Percentiles rank a stretch among this genome's conserved stretches.
Evolutionary conservation across 768 basidiomycete species (phyloP).

Genomic region (Lactarius hengduanensis): DNA sequence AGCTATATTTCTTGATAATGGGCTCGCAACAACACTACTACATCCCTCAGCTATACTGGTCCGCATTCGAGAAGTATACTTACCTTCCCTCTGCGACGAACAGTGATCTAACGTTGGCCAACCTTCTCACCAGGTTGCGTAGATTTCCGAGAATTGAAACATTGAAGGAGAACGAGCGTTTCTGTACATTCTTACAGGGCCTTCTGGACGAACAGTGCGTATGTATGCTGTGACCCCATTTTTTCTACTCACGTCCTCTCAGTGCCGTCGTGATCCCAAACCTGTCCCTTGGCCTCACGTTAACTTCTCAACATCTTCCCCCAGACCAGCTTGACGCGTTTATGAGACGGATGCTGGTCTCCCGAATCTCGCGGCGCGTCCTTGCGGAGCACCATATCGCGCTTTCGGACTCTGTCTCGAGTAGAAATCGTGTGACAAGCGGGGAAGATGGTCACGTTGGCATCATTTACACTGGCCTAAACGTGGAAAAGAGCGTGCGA

Average conservation of each 20-base stretch:
- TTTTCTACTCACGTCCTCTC: conserved; percentile 1
- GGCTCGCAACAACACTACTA: neutral
- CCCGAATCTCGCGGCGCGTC: conserved; percentile 85
- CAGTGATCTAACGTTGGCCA: neutral
- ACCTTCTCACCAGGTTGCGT: conserved; percentile 39
- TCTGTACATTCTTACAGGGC: conserved; percentile 66
- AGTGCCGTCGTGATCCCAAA: conserved; percentile 80
- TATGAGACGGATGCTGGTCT: conserved; percentile 89
- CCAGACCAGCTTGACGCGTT: conserved; percentile 82
- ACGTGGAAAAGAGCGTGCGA: conserved; percentile 67
- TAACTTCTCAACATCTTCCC: conserved; percentile 76
- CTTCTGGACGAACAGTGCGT: conserved; percentile 77
- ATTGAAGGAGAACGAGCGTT: conserved; percentile 70
- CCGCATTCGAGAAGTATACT: conserved; percentile 76
- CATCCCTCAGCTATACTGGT: conserved; percentile 71
- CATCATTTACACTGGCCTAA: conserved; percentile 76
- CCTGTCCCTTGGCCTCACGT: conserved; percentile 76
- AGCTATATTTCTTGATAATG: conserved; percentile 31
- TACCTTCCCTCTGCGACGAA: neutral
- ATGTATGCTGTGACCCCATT: conserved; percentile 9
- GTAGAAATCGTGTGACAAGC: conserved; percentile 35
- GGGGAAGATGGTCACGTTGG: conserved; percentile 59
- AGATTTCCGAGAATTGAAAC: conserved; percentile 69
- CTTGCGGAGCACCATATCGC: conserved; percentile 88
- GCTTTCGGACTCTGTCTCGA: conserved; percentile 57